Conservation (phyloP, 805 yeast genomes). For the Lachancea quebecensis region DNA sequence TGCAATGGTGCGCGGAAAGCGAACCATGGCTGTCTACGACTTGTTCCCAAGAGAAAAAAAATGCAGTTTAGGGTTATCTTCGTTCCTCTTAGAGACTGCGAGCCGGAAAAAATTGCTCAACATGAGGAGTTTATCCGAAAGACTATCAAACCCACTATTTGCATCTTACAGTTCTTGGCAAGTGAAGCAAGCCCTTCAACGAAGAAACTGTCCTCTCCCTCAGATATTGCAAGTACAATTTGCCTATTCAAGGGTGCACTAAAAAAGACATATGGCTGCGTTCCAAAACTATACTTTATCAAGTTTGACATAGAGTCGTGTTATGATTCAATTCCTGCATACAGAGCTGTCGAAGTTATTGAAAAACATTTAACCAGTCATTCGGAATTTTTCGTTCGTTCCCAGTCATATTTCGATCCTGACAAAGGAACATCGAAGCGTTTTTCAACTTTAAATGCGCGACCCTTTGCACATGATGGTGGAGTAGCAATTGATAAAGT, state of each 20-base stretch:
- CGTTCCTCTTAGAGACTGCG: slow-evolving; percentile 40
- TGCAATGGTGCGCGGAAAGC: slow-evolving; percentile 20
- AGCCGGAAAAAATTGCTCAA: slow-evolving; percentile 29
- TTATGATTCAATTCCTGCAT: slow-evolving; percentile 62
- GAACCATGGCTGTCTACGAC: slow-evolving; percentile 38
- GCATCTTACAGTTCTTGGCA: slow-evolving; percentile 30
- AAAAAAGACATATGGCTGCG: slow-evolving; percentile 2
- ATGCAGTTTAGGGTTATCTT: slow-evolving; percentile 54
- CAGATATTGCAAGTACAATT: slow-evolving; percentile 39
- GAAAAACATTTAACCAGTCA: slow-evolving; percentile 14
- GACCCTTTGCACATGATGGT: slow-evolving; percentile 5
- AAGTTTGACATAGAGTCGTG: slow-evolving; percentile 76
- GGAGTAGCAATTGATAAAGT: slow-evolving; percentile 29
- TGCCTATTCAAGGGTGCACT: slow-evolving; percentile 33
- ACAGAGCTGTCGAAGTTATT: slow-evolving; percentile 34
- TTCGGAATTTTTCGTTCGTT: slow-evolving; percentile 26
- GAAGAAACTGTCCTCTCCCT: slow-evolving; percentile 36
- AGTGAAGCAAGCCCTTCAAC: slow-evolving; percentile 22
- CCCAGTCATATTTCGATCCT: slow-evolving; percentile 18
- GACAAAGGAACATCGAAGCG: slow-evolving; percentile 10
- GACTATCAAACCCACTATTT: slow-evolving; percentile 39
- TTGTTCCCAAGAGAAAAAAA: slow-evolving; percentile 50
- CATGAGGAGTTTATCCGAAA: slow-evolving; percentile 33
- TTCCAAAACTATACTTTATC: slow-evolving; percentile 42
- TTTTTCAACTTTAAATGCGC: slow-evolving; percentile 19